Base-by-base conservation (phyloP, 805 yeast species). In the Yamadazyma akitaensis region DNA sequence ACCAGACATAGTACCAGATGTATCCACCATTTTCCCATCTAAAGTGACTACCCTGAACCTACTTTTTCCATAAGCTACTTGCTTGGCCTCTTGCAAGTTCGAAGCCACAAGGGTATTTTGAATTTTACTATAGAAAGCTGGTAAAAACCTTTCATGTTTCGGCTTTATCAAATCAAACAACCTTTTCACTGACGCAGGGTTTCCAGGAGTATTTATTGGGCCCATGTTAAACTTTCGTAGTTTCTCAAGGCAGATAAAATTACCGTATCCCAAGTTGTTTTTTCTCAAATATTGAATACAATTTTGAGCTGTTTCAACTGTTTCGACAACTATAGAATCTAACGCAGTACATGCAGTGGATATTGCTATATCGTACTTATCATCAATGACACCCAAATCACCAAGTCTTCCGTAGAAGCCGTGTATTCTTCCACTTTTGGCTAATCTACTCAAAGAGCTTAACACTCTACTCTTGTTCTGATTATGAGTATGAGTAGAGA, bases 1-100 rank as follows among this genome's bases (percentile, higher is more conserved):
- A 57, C 99, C 99, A 40, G 96, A 82, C 84, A 95, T 83, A 1
- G 97, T 88, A 64, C 99, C 99, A 2, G 96, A 86, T 13, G 84
- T 81, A 57, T 91, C 97, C 47, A 94, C 92, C 18, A 94, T 70
- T 56, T 89, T 85, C 19, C 99, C 99, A 62, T 88, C 96, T 8
- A 90, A 63, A 0, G 98, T 90, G 0, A 95, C 98, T 19, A 92
- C 98, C 56, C 96, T 78, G 76, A 80, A 87, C 56, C 98, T 73
- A 54, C 73, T 81, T 3, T 75, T 65, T 1, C 96, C 94, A 68
- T 85, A 92, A 0, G 99, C 98, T 26, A 92, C 94, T 35, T 76
- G 68, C 52, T 88, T 85, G 1, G 99, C 99, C 57, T 86, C 89
- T 28, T 75, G 76, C 51, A 90, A 71, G 58, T 87, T 80, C 1